phyloP scores from a whole-genome alignment of 345 rosid genomes.

The Sisymbrium altissimum region DNA sequence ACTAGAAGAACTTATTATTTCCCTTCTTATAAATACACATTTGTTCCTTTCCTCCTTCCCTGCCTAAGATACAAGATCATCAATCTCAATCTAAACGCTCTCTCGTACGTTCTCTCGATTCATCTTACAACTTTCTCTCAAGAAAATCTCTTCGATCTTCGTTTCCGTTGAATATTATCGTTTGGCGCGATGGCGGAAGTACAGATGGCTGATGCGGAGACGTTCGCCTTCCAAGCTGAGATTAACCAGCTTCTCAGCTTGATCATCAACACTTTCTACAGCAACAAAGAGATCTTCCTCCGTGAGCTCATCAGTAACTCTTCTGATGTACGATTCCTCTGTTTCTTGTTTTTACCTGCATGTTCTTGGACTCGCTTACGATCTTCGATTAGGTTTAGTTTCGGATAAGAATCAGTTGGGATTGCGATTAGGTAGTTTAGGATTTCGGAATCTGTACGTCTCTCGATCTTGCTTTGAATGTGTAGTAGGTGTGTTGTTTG shows the following conservation, averaged over 20 bases:
- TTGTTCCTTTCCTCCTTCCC: too few species aligned
- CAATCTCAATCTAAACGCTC: not conserved
- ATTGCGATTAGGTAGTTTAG: not conserved
- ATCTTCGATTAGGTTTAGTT: not conserved
- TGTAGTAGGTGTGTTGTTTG: too few species aligned
- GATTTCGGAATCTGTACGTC: not conserved
- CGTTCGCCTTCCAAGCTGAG: conserved; percentile 92
- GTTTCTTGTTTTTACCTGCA: not conserved
- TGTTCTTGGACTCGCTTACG: not conserved
- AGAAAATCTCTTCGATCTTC: not conserved
- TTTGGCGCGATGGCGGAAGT: conserved; percentile 55
- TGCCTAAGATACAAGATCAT: not conserved
- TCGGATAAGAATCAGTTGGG: not conserved
- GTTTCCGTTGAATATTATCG: not conserved
- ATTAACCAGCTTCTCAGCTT: conserved; percentile 80
- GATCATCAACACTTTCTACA: conserved; percentile 91
- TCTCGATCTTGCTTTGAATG: too few species aligned
- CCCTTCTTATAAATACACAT: conserved; percentile 31
- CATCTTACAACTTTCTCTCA: not conserved
- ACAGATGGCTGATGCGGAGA: conserved; percentile 78
- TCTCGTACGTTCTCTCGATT: not conserved
- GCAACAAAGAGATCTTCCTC: conserved; percentile 77
- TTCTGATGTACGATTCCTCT: conserved; percentile 22
- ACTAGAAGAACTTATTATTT: conserved; percentile 43
- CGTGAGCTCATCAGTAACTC: conserved; percentile 38